phyloP scores from a whole-genome alignment of 2,329 filamentous ascomycete genomes.

The Talaromyces piceae region DNA sequence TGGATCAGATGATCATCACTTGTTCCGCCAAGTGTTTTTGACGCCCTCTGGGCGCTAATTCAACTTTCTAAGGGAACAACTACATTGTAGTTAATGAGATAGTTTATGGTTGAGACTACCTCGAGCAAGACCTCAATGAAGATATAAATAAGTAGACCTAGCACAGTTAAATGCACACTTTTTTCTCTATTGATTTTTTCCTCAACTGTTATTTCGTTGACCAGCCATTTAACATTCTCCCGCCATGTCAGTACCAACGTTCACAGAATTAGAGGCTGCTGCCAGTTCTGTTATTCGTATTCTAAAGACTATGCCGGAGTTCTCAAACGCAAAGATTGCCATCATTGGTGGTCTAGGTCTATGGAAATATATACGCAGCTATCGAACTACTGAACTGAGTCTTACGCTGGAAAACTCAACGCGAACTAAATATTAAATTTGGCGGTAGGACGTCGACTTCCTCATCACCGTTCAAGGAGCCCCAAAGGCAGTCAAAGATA shows the following conservation, averaged over 20 bases:
- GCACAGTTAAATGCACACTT: background rate
- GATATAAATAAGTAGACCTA: background rate
- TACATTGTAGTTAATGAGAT: background rate
- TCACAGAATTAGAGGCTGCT: background rate
- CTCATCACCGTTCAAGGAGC: constrained; percentile 13
- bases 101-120: background rate
- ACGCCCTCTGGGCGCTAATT: background rate
- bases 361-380: constrained; percentile 11
- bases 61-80: background rate
- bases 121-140: background rate
- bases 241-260: background rate
- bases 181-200: background rate
- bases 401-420: background rate
- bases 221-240: background rate
- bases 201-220: background rate
- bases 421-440: background rate
- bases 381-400: background rate
- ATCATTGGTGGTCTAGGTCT: constrained; percentile 12
- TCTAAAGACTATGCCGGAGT: background rate
- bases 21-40: background rate
- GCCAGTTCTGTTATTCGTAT: background rate
- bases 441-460: constrained; percentile 11
- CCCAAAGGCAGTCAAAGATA: constrained; percentile 13
- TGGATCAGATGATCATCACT: background rate
- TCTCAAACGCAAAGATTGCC: constrained; percentile 7